Evolutionary conservation across 139 green algal genomes (phyloP).

Genomic region (Pleodorina starrii): DNA sequence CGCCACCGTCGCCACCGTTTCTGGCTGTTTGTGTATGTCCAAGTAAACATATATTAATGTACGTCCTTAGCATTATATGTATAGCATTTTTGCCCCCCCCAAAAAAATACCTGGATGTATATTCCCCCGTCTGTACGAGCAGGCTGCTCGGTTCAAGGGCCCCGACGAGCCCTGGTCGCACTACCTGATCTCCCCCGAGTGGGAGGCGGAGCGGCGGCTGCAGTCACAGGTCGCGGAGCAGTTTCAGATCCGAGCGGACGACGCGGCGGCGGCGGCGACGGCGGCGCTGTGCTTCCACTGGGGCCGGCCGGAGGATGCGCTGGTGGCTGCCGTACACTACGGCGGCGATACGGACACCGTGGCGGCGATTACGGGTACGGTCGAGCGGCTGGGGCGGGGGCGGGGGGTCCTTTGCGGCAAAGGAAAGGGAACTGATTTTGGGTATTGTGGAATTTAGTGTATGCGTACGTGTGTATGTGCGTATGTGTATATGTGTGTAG

Average conservation of each 20-base stretch:
- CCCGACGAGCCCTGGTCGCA: slow-evolving; percentile 8
- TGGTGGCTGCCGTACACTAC: slow-evolving; percentile 61
- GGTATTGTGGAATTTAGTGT: too few species aligned
- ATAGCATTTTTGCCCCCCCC: too few species aligned
- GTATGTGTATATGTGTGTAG: too few species aligned
- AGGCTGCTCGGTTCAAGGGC: background rate
- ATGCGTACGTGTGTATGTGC: too few species aligned
- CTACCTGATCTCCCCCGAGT: slow-evolving; percentile 41
- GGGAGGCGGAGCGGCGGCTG: slow-evolving; percentile 46
- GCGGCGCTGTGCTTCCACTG: slow-evolving; percentile 55
- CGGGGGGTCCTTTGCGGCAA: too few species aligned
- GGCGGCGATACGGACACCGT: slow-evolving; percentile 67
- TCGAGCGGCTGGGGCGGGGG: too few species aligned
- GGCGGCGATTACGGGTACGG: slow-evolving; percentile 58
- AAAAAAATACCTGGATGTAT: too few species aligned
- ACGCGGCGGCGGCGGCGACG: slow-evolving; percentile 52
- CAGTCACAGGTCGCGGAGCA: background rate
- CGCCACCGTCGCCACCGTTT: too few species aligned
- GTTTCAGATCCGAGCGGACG: slow-evolving; percentile 61
- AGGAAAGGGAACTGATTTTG: too few species aligned
- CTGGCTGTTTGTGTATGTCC: too few species aligned
- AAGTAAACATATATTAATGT: too few species aligned
- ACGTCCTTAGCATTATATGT: too few species aligned
- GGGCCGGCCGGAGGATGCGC: slow-evolving; percentile 24
- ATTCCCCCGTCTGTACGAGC: background rate